Percentiles rank a stretch among this genome's conserved stretches.
These are phyloP conservation scores for Prunus padus DNA, from an alignment of 306 rosid genomes.

Conservation along the genomic window DNA sequence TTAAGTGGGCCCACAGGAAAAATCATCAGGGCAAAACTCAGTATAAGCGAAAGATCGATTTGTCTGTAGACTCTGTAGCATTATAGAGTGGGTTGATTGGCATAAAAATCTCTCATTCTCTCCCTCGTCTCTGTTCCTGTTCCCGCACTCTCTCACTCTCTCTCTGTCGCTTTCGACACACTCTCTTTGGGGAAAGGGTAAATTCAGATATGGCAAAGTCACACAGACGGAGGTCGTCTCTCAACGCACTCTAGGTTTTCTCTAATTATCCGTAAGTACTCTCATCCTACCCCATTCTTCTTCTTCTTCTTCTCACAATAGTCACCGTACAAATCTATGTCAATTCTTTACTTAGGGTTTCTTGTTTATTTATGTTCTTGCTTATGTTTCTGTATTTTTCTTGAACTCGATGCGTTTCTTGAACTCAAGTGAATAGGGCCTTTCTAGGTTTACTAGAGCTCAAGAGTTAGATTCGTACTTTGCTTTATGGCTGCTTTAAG, in stretches of 20 bases:
- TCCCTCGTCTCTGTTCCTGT: background rate
- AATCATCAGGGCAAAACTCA: too few relatives aligned
- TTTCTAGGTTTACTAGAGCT: background rate
- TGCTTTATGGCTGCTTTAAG: background rate
- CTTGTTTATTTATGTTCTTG: background rate
- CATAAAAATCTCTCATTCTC: background rate
- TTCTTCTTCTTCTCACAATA: background rate
- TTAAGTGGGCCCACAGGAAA: too few relatives aligned
- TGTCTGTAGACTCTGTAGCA: too few relatives aligned
- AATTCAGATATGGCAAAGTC: background rate
- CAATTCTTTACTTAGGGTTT: background rate
- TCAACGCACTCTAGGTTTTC: slow-evolving; percentile 10
- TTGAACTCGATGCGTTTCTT: background rate
- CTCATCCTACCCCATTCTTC: background rate
- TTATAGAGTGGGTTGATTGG: too few relatives aligned
- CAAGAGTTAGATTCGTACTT: background rate
- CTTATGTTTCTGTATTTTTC: background rate
- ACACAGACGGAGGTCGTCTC: background rate
- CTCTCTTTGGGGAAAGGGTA: background rate
- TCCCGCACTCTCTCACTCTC: background rate
- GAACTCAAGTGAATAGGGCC: background rate
- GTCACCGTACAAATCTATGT: background rate
- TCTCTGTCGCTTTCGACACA: background rate
- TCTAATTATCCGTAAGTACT: slow-evolving; percentile 2
- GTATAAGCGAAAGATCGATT: too few relatives aligned